Conservation (phyloP, 2,329 filamentous ascomycete genomes). For the Hypoxylon sp. region DNA sequence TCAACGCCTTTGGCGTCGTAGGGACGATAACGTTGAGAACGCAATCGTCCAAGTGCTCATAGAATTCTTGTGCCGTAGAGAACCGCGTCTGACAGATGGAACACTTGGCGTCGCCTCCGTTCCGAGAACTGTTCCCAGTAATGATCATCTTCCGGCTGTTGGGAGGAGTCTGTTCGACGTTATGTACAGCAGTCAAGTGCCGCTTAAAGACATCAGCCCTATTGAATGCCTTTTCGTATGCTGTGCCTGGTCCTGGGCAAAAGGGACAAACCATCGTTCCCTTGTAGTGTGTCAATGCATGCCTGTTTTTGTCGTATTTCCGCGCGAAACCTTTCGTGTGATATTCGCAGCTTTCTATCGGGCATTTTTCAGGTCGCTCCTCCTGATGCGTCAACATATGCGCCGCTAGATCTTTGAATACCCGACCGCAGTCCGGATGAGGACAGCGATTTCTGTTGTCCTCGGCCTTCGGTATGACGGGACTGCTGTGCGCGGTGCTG, state of each 20-base stretch:
- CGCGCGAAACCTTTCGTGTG: slow-evolving; percentile 92
- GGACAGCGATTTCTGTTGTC: slow-evolving; percentile 73
- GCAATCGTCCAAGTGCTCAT: slow-evolving; percentile 88
- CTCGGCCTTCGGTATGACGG: slow-evolving; percentile 53
- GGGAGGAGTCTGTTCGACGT: slow-evolving; percentile 91
- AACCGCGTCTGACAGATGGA: slow-evolving; percentile 89
- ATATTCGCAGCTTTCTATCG: slow-evolving; percentile 92
- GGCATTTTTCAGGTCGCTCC: slow-evolving; percentile 93
- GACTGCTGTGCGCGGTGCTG: slow-evolving; percentile 54
- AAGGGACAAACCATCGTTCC: slow-evolving; percentile 98
- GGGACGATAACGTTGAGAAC: slow-evolving; percentile 72
- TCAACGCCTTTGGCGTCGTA: slow-evolving; percentile 55
- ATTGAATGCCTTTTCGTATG: slow-evolving; percentile 95
- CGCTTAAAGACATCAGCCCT: slow-evolving; percentile 96
- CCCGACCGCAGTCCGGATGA: slow-evolving; percentile 84
- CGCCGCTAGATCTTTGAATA: slow-evolving; percentile 92
- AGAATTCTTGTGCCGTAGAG: slow-evolving; percentile 92
- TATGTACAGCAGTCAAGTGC: slow-evolving; percentile 90
- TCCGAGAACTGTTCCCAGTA: slow-evolving; percentile 51
- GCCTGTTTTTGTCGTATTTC: slow-evolving; percentile 97
- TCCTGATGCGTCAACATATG: slow-evolving; percentile 96
- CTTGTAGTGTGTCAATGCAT: slow-evolving; percentile 96
- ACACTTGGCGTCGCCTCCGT: slow-evolving; percentile 80
- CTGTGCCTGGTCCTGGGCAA: slow-evolving; percentile 88
- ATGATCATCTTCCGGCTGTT: slow-evolving; percentile 83